phyloP scores from a whole-genome alignment of 2,329 filamentous ascomycete species.

The Aspergillus sp. region DNA sequence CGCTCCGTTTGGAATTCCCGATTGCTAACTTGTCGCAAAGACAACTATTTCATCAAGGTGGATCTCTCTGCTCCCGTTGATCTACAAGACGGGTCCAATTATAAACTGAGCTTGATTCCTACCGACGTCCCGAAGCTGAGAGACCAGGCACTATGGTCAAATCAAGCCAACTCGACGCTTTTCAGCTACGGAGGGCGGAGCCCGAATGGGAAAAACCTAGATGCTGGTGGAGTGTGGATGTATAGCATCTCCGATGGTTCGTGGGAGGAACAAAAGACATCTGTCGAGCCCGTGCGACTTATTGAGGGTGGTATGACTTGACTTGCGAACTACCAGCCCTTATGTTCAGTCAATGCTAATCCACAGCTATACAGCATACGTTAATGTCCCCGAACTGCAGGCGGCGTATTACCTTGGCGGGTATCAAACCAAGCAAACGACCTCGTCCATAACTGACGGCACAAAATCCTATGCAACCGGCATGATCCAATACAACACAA shows the following conservation, averaged over 20 bases:
- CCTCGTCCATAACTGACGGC: slow-evolving; percentile 12
- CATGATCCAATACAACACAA: slow-evolving; percentile 18
- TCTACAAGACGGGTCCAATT: slow-evolving; percentile 11
- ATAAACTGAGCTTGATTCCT: slow-evolving; percentile 14
- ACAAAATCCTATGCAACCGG: slow-evolving; percentile 6
- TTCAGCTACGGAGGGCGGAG: slow-evolving; percentile 14
- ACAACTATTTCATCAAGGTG: slow-evolving; percentile 14
- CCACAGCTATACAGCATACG: slow-evolving; percentile 3
- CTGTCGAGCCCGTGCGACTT: slow-evolving; percentile 11
- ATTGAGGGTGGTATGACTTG: background rate
- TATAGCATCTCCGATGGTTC: slow-evolving; percentile 1
- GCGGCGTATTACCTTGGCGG: slow-evolving; percentile 15
- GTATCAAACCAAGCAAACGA: slow-evolving; percentile 12
- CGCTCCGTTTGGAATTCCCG: background rate
- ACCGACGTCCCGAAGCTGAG: slow-evolving; percentile 10
- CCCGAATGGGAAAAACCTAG: background rate
- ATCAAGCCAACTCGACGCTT: slow-evolving; percentile 10
- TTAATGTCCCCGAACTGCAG: slow-evolving; percentile 12
- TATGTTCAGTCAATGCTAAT: background rate
- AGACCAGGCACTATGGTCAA: slow-evolving; percentile 16
- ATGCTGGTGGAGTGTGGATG: slow-evolving; percentile 12
- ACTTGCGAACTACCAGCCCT: background rate
- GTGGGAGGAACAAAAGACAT: slow-evolving; percentile 12
- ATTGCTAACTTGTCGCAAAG: background rate
- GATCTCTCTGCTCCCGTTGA: slow-evolving; percentile 10